Conservation (phyloP, 2,329 filamentous ascomycete species). For the Cryphonectria naterciae region DNA sequence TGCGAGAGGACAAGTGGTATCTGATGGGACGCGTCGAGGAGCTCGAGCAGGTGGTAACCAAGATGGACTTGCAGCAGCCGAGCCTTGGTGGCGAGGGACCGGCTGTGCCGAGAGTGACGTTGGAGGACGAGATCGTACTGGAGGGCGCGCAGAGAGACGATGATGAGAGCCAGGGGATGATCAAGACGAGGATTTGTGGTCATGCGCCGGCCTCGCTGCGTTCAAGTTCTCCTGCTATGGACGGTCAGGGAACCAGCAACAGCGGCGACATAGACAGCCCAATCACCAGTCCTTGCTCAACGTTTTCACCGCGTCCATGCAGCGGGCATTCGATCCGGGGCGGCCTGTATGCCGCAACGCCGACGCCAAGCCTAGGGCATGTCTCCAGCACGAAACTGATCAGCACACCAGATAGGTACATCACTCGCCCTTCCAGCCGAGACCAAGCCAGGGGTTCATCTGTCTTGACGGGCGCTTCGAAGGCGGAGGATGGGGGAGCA, state of each 20-base stretch:
- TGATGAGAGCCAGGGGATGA: background rate
- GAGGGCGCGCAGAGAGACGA: background rate
- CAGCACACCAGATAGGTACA: background rate
- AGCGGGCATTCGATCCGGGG: background rate
- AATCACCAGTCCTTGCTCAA: background rate
- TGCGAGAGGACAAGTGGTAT: constrained; percentile 22
- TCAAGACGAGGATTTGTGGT: background rate
- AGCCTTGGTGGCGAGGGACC: background rate
- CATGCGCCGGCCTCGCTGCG: background rate
- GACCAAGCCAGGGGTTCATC: background rate
- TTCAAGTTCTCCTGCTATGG: background rate
- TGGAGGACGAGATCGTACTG: background rate
- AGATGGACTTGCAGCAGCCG: background rate
- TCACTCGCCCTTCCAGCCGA: background rate
- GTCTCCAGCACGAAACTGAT: background rate
- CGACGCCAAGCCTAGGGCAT: background rate
- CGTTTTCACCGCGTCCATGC: background rate
- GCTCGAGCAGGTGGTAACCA: constrained; percentile 15
- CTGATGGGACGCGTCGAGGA: constrained; percentile 21
- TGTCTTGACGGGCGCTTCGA: background rate
- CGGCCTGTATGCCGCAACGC: constrained; percentile 1
- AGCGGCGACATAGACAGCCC: constrained; percentile 1
- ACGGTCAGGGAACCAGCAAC: background rate
- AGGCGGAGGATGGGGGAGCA: constrained; percentile 10
- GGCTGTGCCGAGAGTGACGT: background rate